Evolutionary conservation across 208 protist species (phyloP).

Genomic region (Wallacemonas sp.): DNA sequence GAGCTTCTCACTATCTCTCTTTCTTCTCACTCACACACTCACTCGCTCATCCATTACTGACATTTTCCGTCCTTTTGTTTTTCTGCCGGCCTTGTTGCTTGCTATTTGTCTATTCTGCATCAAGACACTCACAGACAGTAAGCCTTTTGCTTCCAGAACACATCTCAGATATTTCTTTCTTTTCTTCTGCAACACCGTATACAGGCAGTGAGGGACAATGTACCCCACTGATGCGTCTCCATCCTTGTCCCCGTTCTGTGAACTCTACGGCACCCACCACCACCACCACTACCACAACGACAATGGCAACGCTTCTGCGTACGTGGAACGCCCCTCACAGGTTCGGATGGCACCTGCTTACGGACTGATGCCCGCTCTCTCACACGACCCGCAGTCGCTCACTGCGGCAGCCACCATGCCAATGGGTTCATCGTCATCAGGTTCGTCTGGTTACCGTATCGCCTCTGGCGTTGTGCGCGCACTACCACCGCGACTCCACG

Average conservation of each 20-base stretch:
- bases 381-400: neutral
- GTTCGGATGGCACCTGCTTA: no score
- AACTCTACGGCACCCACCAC: constrained; percentile 1
- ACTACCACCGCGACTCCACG: neutral
- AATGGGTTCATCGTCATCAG: neutral
- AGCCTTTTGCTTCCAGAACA: no score
- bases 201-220: no score
- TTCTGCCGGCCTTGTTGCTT: neutral
- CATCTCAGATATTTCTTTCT: no score
- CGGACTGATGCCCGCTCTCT: neutral
- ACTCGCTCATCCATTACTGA: neutral
- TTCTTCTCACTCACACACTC: neutral
- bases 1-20: no score
- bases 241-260: neutral
- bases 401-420: neutral
- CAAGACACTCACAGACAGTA: no score
- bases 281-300: no score
- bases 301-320: no score
- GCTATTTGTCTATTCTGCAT: neutral
- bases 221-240: constrained; percentile 15
- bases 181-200: no score
- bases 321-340: no score
- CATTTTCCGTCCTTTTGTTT: neutral
- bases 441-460: neutral
- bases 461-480: constrained; percentile 8